Evolutionary conservation across 2,329 filamentous ascomycete species (phyloP), one percentile per base, ranked within the genome.

Genomic region (Orbilia javanica): DNA sequence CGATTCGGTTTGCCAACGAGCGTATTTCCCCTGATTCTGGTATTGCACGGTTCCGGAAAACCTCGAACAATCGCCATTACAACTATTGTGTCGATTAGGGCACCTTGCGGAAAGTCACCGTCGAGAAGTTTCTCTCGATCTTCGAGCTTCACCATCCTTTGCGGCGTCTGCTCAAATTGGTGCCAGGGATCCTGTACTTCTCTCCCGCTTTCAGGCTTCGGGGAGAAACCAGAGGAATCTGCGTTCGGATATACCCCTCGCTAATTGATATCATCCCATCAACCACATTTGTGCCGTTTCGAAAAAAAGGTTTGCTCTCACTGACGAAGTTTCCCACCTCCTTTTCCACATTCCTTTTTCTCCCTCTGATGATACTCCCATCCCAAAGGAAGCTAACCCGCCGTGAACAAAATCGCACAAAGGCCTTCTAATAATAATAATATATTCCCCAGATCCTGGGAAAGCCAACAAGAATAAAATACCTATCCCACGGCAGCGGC

Each of bases 241-340:
- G 73, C 73, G 69, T 77, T 67, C 44, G 73, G 73, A 77, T 66
- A 66, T 29, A 46, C 73, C 65, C 72, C 73, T 77, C 73, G 73
- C 73, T 71, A 77, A 77, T 77, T 70, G 64, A 65, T 77, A 77
- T 77, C 73, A 42, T 62, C 55, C 44, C 48, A 65, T 60, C 27
- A 25, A 53, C 53, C 65, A 34, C 57, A 36, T 48, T 77, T 66
- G 50, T 22, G 44, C 66, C 65, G 73, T 77, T 77, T 77, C 66
- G 55, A 53, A 76, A 50, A 48, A 44, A 77, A 60, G 73, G 66
- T 68, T 74, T 50, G 60, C 63, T 39, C 57, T 55, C 42, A 11
- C 50, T 46, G 62, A 42, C 31, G 52, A 67, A 67, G 55, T 15
- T 42, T 44, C 62, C 27, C 64, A 60, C 71, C 71, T 69, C 71